Conservation (phyloP, 352 stramenopile genomes). For the Phytophthora tentaculata region DNA sequence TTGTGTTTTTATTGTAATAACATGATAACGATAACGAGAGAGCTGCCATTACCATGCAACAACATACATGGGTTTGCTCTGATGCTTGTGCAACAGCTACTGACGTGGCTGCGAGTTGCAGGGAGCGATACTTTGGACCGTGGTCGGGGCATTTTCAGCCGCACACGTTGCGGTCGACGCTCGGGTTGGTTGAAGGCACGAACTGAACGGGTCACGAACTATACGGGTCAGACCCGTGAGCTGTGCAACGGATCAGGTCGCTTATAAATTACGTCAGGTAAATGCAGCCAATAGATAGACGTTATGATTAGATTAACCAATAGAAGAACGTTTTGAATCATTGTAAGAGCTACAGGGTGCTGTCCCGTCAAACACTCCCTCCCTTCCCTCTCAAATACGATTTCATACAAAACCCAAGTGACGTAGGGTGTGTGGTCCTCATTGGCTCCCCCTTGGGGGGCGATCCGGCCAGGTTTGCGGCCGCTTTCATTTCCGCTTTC, state of each 20-base stretch:
- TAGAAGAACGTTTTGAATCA: background rate
- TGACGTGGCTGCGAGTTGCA: constrained; percentile 1
- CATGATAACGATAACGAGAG: constrained; percentile 6
- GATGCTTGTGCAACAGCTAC: background rate
- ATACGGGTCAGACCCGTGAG: constrained; percentile 5
- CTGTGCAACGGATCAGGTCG: constrained; percentile 1
- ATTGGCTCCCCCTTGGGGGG: constrained; percentile 26
- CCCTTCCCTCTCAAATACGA: constrained; percentile 6
- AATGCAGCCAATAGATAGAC: background rate
- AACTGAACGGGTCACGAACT: background rate
- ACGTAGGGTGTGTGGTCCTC: constrained; percentile 31
- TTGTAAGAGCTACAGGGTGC: background rate
- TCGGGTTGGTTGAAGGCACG: constrained; percentile 26
- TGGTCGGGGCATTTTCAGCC: constrained; percentile 9
- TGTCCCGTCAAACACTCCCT: constrained; percentile 1
- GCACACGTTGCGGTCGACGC: constrained; percentile 7
- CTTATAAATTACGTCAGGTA: background rate
- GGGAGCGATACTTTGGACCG: background rate
- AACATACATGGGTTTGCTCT: background rate
- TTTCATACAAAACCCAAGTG: constrained; percentile 30
- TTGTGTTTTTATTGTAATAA: constrained; percentile 18
- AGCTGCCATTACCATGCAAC: background rate
- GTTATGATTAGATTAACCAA: background rate
- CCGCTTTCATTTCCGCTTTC: constrained; percentile 49
- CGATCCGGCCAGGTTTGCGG: constrained; percentile 12